Evolutionary conservation across 208 protist species (phyloP).

Genomic region (Angomonas ambiguus): DNA sequence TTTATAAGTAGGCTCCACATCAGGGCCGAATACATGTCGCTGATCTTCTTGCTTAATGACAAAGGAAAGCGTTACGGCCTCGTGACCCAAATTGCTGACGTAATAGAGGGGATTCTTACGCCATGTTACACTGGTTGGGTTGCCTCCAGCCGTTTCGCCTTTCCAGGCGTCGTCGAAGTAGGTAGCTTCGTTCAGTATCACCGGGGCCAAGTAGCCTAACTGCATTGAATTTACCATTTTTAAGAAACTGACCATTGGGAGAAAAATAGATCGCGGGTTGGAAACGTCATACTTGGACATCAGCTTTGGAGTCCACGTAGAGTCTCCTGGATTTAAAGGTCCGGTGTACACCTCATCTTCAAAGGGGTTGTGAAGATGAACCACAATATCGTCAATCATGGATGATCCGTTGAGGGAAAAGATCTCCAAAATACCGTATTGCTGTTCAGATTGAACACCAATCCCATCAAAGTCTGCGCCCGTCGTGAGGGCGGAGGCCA

Average conservation of each 20-base stretch:
- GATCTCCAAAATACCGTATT: slow-evolving; percentile 78
- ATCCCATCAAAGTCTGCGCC: slow-evolving; percentile 49
- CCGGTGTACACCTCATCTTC: slow-evolving; percentile 73
- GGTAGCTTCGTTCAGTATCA: slow-evolving; percentile 24
- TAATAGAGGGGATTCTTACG: slow-evolving; percentile 77
- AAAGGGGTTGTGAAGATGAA: slow-evolving; percentile 77
- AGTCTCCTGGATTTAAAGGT: slow-evolving; percentile 45
- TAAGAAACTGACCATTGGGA: slow-evolving; percentile 49
- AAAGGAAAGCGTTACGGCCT: slow-evolving; percentile 26
- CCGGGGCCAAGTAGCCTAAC: slow-evolving; percentile 39
- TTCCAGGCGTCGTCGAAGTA: slow-evolving; percentile 49
- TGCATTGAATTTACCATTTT: slow-evolving; percentile 51
- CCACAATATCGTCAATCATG: slow-evolving; percentile 46
- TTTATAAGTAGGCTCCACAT: slow-evolving; percentile 39
- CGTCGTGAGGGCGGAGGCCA: slow-evolving; percentile 51
- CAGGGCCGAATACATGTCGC: slow-evolving; percentile 35
- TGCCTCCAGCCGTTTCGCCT: slow-evolving; percentile 49
- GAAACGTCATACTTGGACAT: slow-evolving; percentile 34
- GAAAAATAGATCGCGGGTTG: slow-evolving; percentile 47
- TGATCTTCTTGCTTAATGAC: slow-evolving; percentile 61
- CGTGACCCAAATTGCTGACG: slow-evolving; percentile 39
- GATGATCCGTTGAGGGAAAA: slow-evolving; percentile 70
- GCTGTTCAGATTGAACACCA: slow-evolving; percentile 66
- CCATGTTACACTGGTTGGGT: slow-evolving; percentile 60
- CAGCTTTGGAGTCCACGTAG: slow-evolving; percentile 43